phyloP scores from a whole-genome alignment of 2,329 filamentous ascomycete species.

The Lojkania enalia region DNA sequence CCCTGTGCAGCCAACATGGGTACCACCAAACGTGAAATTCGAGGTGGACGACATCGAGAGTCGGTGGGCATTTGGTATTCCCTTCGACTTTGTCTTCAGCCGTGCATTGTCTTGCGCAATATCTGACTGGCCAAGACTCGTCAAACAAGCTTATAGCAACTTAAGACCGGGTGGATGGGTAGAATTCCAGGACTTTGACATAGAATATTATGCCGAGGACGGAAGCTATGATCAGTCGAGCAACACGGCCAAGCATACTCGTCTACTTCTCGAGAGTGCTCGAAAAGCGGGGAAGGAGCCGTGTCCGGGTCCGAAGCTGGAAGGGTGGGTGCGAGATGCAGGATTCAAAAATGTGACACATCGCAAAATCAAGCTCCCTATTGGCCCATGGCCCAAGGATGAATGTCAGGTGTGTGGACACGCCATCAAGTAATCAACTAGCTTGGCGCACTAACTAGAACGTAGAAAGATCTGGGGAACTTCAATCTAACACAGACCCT shows the following conservation, averaged over 20 bases:
- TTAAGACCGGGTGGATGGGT: conserved; percentile 53
- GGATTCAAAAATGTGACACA: conserved; percentile 39
- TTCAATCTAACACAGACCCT: conserved; percentile 47
- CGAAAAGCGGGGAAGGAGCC: conserved; percentile 17
- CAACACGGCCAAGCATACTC: conserved; percentile 15
- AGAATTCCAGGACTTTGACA: conserved; percentile 53
- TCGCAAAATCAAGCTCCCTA: conserved; percentile 28
- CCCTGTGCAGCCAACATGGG: conserved; percentile 54
- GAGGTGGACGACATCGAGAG: conserved; percentile 65
- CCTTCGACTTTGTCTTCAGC: conserved; percentile 62
- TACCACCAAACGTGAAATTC: conserved; percentile 65
- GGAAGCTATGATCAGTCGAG: conserved; percentile 31
- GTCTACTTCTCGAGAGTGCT: conserved; percentile 15
- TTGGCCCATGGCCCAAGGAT: conserved; percentile 24
- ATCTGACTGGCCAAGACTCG: conserved; percentile 56
- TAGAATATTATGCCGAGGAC: conserved; percentile 46
- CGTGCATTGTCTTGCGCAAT: conserved; percentile 57
- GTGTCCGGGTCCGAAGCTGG: conserved; percentile 37
- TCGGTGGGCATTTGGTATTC: conserved; percentile 57
- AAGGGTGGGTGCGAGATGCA: conserved; percentile 37
- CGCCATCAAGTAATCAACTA: background rate
- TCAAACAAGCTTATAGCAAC: conserved; percentile 54
- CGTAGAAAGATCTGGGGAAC: conserved; percentile 23
- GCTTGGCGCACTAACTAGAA: conserved; percentile 18
- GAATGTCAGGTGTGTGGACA: conserved; percentile 8